Percentiles rank a stretch among this genome's conserved stretches.
These are phyloP conservation scores for Penicillium carneum DNA, from an alignment of 2,329 filamentous ascomycete genomes.

Conservation along the genomic window DNA sequence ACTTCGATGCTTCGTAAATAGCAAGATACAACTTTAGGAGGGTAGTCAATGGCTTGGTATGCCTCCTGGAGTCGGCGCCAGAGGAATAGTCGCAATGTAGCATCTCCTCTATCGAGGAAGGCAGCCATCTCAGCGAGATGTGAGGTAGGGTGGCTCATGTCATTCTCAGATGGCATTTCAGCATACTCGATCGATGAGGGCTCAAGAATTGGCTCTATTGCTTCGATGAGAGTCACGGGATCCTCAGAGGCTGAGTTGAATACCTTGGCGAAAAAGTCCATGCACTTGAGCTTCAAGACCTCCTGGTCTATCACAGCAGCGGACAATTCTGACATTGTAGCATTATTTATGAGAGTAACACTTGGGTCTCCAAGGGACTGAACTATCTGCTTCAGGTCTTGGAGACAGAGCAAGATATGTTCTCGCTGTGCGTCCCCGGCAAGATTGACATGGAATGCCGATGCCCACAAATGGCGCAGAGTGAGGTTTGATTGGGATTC, in stretches of 20 bases:
- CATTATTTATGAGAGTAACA: slow-evolving; percentile 78
- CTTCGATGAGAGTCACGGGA: slow-evolving; percentile 85
- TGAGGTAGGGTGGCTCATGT: slow-evolving; percentile 54
- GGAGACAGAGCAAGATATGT: slow-evolving; percentile 67
- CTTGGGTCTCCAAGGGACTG: slow-evolving; percentile 56
- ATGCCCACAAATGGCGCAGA: slow-evolving; percentile 72
- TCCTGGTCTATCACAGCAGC: slow-evolving; percentile 84
- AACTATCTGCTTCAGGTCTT: slow-evolving; percentile 67
- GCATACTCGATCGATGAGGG: slow-evolving; percentile 55
- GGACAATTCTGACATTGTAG: slow-evolving; percentile 86
- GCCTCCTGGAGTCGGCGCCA: slow-evolving; percentile 92
- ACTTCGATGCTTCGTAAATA: slow-evolving; percentile 85
- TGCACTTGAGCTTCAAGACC: slow-evolving; percentile 88
- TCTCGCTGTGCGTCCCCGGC: slow-evolving; percentile 63
- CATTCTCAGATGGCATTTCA: slow-evolving; percentile 29
- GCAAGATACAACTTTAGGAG: slow-evolving; percentile 87
- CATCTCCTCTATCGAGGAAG: slow-evolving; percentile 81
- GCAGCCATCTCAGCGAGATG: slow-evolving; percentile 79
- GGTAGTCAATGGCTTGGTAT: slow-evolving; percentile 82
- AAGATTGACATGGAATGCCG: slow-evolving; percentile 67
- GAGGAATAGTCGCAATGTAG: slow-evolving; percentile 81
- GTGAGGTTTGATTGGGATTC: slow-evolving; percentile 54
- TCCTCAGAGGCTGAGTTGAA: slow-evolving; percentile 84
- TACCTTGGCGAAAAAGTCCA: slow-evolving; percentile 92
- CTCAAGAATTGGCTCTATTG: slow-evolving; percentile 88